Base-by-base conservation (phyloP, 2,329 filamentous ascomycete species). In the Fusarium sp. region DNA sequence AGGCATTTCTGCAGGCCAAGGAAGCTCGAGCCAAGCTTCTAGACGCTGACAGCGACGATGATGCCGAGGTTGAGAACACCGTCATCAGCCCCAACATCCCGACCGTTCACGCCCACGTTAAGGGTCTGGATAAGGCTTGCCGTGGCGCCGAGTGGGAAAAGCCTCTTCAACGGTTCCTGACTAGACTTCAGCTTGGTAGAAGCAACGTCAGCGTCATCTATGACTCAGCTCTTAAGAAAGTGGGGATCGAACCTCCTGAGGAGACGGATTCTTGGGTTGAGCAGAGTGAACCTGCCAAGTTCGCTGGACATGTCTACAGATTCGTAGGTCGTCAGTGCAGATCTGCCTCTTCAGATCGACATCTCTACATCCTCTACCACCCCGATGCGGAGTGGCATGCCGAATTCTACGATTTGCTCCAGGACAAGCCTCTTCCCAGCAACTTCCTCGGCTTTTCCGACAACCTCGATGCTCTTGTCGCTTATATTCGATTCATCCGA, bases 371-470 rank as follows among this genome's bases (percentile, higher is more conserved):
- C 26, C 67, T 69, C 19, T 69, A 69, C 26, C 66, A 69, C 9
- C 66, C 66, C 2, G 62, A 69, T 34, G 19, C 66, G 3, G 56
- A 67, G 23, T 69, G 66, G 66, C 66, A 69, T 19, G 19, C 56
- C 18, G 66, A 69, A 3, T 70, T 69, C 18, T 67, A 62, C 23
- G 66, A 69, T 1, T 42, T 67, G 3, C 12, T 67, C 2, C 66
- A 67, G 19, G 66, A 69, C 18, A 69, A 63, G 56, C 66, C 66
- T 26, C 31, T 69, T 10, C 66, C 66, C 0, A 61, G 58, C 45
- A 69, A 67, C 23, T 70, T 67, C 34, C 66, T 69, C 0, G 66
- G 66, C 11, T 67, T 69, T 13, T 69, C 66, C 13, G 62, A 69
- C 4, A 70, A 70, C 3, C 44, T 69, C 14, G 66, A 70, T 41